Base-by-base conservation (phyloP, 176 grass and related monocot genomes). In the Oropetium thomaeum region DNA sequence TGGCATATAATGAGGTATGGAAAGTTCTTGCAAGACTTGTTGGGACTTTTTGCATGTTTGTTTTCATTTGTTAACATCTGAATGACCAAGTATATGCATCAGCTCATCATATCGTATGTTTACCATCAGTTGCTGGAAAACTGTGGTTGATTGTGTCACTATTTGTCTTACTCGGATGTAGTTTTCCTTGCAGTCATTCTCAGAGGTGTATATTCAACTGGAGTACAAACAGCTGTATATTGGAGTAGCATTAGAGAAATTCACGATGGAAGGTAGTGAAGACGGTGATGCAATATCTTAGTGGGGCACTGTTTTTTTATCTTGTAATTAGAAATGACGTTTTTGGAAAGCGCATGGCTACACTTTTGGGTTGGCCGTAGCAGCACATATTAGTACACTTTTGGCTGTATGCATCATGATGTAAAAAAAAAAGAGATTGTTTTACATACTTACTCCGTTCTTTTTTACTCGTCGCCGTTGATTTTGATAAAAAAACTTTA, bases 1-100 rank as follows among this genome's bases (percentile, higher is more conserved):
- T 23, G 1, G 42, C 72, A 41, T 72, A 68, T 72, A 68, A 16
- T 11, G 64, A 69, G 72, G 64, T 83, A 76, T 62, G 53, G 0
- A 26, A 61, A 39, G 29, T 52, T 75, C 10, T 8, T 13, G 27
- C 1, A 13, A 75, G 9, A 26, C 19, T 2, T 40, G 31, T 70
- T 37, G 25, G 3, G 49, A 60, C 39, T 48, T 16, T 48, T 35
- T 26, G 23, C 27, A 20, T 67, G 52, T 20, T 20, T 28, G 1
- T 66, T 45, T 22, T 29, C 6, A 3, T 42, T 42, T 8, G 26
- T 33, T 43, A 61, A 43, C 34, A 58, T 75, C 2, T 47, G 55
- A 47, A 42, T 11, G 33, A 6, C 12, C n/a, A 66, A 12, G 26
- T 4, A 45, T 67, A 53, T 74, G 10, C 44, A 63, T 12, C n/a